Evolutionary conservation across 2,329 filamentous ascomycete genomes (phyloP).

Genomic region (Ceratocystiopsis sp.): DNA sequence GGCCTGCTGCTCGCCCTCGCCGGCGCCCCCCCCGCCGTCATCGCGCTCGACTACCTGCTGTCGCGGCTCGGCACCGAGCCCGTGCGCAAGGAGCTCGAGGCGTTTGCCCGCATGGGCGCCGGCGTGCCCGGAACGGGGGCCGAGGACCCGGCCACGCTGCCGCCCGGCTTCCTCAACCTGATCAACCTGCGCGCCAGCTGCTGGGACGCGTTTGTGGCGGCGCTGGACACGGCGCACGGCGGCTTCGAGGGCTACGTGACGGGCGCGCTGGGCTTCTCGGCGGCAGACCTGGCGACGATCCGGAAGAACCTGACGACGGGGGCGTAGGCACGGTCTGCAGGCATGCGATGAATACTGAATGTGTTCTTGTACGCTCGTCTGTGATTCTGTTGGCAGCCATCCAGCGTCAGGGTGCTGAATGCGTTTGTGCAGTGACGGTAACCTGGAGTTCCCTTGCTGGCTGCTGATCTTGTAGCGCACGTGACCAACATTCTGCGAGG

Average conservation of each 20-base stretch:
- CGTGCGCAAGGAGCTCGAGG: constrained; percentile 28
- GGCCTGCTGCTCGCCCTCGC: constrained; percentile 33
- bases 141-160: constrained; percentile 15
- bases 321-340: no score
- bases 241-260: constrained; percentile 33
- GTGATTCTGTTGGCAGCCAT: no score
- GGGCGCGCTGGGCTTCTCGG: constrained; percentile 26
- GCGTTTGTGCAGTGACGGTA: no score
- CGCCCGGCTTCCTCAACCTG: constrained; percentile 32
- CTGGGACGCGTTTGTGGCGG: constrained; percentile 29
- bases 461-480: no score
- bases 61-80: constrained; percentile 36
- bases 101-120: constrained; percentile 22
- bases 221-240: constrained; percentile 23
- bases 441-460: no score
- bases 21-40: constrained; percentile 24
- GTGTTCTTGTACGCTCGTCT: no score
- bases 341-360: no score
- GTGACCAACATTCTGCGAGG: no score
- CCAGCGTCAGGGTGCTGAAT: no score
- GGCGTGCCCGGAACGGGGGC: constrained; percentile 8
- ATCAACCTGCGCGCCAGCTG: constrained; percentile 24
- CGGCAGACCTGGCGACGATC: constrained; percentile 27
- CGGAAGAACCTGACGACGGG: constrained; percentile 23
- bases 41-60: constrained; percentile 34